Evolutionary conservation across 2,329 filamentous ascomycete genomes (phyloP).

Genomic region (Ceratocystis huliohia): DNA sequence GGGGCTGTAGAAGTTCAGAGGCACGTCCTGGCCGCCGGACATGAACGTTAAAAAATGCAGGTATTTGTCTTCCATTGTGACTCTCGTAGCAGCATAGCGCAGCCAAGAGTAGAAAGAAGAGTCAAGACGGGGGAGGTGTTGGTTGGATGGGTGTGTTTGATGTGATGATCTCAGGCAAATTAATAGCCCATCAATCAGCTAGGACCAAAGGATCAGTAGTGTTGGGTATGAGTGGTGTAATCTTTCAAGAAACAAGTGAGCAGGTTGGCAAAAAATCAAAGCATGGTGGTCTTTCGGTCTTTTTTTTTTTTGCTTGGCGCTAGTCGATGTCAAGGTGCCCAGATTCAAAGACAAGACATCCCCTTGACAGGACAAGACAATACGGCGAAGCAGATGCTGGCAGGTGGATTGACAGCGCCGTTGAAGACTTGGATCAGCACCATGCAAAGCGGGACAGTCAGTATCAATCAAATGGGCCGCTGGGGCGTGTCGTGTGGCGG

Average conservation of each 20-base stretch:
- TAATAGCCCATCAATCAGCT: not conserved
- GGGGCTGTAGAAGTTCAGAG: not conserved
- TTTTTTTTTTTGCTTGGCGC: not conserved
- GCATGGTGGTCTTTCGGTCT: not conserved
- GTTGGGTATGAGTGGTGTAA: not conserved
- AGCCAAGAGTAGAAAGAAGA: not conserved
- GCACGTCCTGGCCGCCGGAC: constrained; percentile 30
- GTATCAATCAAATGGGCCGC: not conserved
- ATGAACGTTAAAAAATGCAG: constrained; percentile 43
- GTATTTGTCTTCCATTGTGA: constrained; percentile 44
- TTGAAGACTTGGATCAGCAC: not conserved
- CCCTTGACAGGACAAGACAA: not conserved
- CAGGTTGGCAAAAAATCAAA: constrained; percentile 1
- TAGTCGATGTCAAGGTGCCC: not conserved
- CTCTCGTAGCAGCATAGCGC: constrained; percentile 3
- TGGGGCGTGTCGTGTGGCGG: not conserved
- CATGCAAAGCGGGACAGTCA: not conserved
- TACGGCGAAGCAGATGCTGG: not conserved
- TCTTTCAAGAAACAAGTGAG: not conserved
- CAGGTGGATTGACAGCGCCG: not conserved
- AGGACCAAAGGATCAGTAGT: not conserved
- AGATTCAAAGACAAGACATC: not conserved
- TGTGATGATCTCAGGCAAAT: not conserved
- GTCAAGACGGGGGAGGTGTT: not conserved
- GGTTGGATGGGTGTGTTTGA: not conserved